These are phyloP conservation scores for Ophiocordyceps polyrhachis-furcata DNA, from an alignment of 2,329 filamentous ascomycete genomes.

Conservation along the genomic window DNA sequence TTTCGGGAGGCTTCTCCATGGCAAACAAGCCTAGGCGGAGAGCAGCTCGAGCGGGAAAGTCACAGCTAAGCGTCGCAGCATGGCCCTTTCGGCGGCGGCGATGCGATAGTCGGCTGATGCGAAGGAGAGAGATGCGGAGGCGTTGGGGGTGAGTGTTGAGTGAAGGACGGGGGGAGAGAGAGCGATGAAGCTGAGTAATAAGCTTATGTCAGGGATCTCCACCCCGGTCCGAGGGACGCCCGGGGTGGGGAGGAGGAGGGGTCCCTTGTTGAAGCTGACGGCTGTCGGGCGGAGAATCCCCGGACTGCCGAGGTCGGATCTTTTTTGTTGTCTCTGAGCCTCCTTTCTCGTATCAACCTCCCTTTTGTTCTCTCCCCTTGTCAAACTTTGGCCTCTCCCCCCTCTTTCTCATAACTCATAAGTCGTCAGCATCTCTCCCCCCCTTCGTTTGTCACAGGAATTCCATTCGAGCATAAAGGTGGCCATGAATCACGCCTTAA, in stretches of 20 bases:
- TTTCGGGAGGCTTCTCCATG: conserved; percentile 14
- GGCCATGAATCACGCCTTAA: background rate
- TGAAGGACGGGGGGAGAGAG: too few species aligned
- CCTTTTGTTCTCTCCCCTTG: background rate
- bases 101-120: too few species aligned
- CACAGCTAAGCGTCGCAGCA: background rate
- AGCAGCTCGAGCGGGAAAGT: too few species aligned
- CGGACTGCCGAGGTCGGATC: too few species aligned
- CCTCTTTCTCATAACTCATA: background rate
- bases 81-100: background rate
- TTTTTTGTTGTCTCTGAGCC: background rate
- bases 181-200: too few species aligned
- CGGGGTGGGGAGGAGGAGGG: too few species aligned
- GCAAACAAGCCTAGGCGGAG: background rate
- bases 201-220: too few species aligned
- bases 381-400: background rate
- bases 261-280: too few species aligned
- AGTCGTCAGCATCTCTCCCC: background rate
- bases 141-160: too few species aligned
- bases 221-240: too few species aligned
- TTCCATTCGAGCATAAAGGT: background rate
- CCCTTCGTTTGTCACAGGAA: background rate
- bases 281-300: too few species aligned
- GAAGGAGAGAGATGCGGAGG: too few species aligned
- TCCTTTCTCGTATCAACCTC: background rate